Evolutionary conservation across 192 early-diverging fungal species (phyloP).

Genomic region (Dissophora ornata): DNA sequence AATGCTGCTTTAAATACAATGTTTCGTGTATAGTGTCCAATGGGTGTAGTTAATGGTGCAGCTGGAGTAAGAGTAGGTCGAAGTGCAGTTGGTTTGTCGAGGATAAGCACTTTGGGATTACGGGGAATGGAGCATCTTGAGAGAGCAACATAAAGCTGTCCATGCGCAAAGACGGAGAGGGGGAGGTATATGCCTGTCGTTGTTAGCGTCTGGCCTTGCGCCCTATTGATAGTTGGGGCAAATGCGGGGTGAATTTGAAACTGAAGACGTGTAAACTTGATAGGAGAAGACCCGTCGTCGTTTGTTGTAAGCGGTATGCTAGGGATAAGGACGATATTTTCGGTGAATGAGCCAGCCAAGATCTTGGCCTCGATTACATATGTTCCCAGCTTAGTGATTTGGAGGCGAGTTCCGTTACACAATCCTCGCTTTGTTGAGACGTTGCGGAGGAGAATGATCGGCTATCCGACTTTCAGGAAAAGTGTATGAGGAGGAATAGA

Average conservation of each 20-base stretch:
- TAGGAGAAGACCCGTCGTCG: conserved; percentile 23
- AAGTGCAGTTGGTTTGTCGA: too few species aligned
- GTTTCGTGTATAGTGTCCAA: too few species aligned
- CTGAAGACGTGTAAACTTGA: conserved; percentile 16
- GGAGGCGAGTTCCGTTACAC: conserved; percentile 32
- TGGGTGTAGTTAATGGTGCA: too few species aligned
- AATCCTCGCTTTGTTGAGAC: conserved; percentile 3
- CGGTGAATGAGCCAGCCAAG: background rate
- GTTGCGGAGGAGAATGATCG: conserved; percentile 23
- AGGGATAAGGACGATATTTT: too few species aligned
- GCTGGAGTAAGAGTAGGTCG: too few species aligned
- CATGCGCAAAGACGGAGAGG: background rate
- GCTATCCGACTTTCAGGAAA: conserved; percentile 17
- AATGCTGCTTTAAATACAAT: too few species aligned
- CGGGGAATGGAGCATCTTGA: background rate
- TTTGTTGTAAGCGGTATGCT: conserved; percentile 1
- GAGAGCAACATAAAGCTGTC: conserved; percentile 4
- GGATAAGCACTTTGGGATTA: too few species aligned
- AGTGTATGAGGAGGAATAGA: conserved; percentile 16
- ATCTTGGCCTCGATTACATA: conserved; percentile 15
- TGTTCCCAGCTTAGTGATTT: conserved; percentile 8
- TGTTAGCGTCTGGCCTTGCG: conserved; percentile 15
- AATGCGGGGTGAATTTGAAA: conserved; percentile 19
- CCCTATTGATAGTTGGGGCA: conserved; percentile 23
- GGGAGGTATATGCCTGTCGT: conserved; percentile 13